Evolutionary conservation across 2,329 filamentous ascomycete genomes (phyloP).

Genomic region (Ophiobolus disseminans): DNA sequence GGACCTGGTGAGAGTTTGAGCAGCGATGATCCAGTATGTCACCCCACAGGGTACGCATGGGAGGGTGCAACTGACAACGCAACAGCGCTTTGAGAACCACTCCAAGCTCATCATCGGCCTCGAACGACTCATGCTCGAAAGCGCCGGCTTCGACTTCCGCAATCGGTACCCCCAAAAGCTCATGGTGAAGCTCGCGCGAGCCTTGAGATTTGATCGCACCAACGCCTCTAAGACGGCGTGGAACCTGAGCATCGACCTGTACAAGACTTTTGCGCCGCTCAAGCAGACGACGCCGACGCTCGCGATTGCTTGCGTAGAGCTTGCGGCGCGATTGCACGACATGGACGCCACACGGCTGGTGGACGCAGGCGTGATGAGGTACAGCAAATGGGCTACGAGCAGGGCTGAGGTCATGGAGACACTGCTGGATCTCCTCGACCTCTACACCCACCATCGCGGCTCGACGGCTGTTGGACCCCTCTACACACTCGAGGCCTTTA

Average conservation of each 20-base stretch:
- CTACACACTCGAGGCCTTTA: slow-evolving; percentile 78
- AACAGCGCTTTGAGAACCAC: slow-evolving; percentile 77
- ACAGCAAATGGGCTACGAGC: slow-evolving; percentile 52
- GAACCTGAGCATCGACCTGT: slow-evolving; percentile 84
- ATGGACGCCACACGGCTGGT: slow-evolving; percentile 59
- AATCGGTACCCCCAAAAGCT: slow-evolving; percentile 86
- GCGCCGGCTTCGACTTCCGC: slow-evolving; percentile 91
- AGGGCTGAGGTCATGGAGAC: slow-evolving; percentile 68
- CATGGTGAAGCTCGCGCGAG: slow-evolving; percentile 77
- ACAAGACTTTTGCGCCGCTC: slow-evolving; percentile 89
- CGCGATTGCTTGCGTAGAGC: slow-evolving; percentile 80
- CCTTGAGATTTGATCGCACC: slow-evolving; percentile 61
- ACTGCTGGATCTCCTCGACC: slow-evolving; percentile 85
- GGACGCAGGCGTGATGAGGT: slow-evolving; percentile 56
- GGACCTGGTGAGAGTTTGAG: slow-evolving; percentile 71
- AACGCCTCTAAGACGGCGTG: slow-evolving; percentile 73
- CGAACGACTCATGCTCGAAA: slow-evolving; percentile 91
- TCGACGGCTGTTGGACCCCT: slow-evolving; percentile 75
- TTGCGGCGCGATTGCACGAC: slow-evolving; percentile 73
- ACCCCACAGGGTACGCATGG: background rate
- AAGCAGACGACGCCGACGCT: slow-evolving; percentile 89
- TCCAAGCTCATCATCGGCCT: slow-evolving; percentile 85
- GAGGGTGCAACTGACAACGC: slow-evolving; percentile 7
- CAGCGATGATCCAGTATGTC: slow-evolving; percentile 80
- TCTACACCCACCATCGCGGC: slow-evolving; percentile 85